Evolutionary conservation across 2,329 filamentous ascomycete genomes (phyloP), one percentile per base, ranked within the genome.

Genomic region (Arthrobotrys musiformis): DNA sequence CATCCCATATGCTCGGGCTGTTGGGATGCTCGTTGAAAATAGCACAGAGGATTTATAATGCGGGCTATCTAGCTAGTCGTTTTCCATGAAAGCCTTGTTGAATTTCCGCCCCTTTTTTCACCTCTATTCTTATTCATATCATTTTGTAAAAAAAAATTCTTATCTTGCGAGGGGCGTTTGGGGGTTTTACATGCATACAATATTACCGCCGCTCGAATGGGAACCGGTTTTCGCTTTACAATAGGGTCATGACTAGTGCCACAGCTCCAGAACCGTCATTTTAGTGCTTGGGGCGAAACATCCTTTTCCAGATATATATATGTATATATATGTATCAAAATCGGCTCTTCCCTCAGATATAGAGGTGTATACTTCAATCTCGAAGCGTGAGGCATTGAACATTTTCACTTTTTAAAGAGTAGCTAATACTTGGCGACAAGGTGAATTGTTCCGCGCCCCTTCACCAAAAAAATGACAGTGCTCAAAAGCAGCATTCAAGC

Each of bases 1-100:
- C n/a, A 92, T 97, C 26, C 94, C 96, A 79, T 98, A 98, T 83
- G 94, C 94, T 11, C 90, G 92, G 79, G 86, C 93, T n/a, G 86
- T 96, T 22, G 92, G 91, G 69, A 85, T 92, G 37, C 82, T 88
- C 72, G 82, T 86, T 8, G 80, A 80, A 62, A 75, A 70, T 35
- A 54, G 30, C 63, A 11, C 60, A 22, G 69, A 73, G 24, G 70
- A 75, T 42, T 40, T 75, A 24, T 75, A 69, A 19, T 5, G 13
- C 37, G 24, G 30, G 13, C 37, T 40, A 24, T 52, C 26, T 58
- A 37, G 9, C 33, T 58, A 40, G 33, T 9, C 13, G 19, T 58
- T 58, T 17, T 2, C 8, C 6, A 8, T 6, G 30, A 40, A 24
- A 58, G 7, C 52, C 8, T 35, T 58, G 19, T 40, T n/a, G 13